A percentile compares a stretch with the other conserved stretches of the same genome.
These are phyloP conservation scores for Aspergillus fijiensis DNA, from an alignment of 2,329 filamentous ascomycete species.

Conservation along the genomic window DNA sequence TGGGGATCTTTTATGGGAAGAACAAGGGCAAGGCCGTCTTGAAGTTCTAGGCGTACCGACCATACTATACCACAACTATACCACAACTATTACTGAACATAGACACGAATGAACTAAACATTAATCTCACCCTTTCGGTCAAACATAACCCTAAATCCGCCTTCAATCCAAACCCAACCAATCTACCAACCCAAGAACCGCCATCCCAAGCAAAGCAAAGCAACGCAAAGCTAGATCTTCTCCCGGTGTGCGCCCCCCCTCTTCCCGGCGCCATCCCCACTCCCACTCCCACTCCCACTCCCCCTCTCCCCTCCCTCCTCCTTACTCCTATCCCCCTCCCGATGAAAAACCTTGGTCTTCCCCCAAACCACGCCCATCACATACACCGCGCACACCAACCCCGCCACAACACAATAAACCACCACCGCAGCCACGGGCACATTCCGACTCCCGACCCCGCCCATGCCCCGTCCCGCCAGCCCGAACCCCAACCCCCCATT, in stretches of 20 bases:
- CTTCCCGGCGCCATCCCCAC: too few relatives aligned
- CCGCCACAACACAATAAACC: slow-evolving; percentile 15
- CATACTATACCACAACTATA: too few relatives aligned
- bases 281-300: too few relatives aligned
- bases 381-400: slow-evolving; percentile 8
- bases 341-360: background rate
- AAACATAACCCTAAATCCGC: too few relatives aligned
- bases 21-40: slow-evolving; percentile 86
- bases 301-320: background rate
- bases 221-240: background rate
- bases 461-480: slow-evolving; percentile 34
- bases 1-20: slow-evolving; percentile 72
- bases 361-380: background rate
- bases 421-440: slow-evolving; percentile 11
- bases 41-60: slow-evolving; percentile 54
- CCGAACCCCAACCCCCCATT: slow-evolving; percentile 58
- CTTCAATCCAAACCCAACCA: background rate
- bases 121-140: too few relatives aligned
- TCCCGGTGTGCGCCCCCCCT: background rate
- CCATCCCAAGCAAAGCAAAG: too few relatives aligned
- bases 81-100: background rate
- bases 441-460: slow-evolving; percentile 14
- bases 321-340: background rate
- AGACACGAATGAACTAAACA: background rate
- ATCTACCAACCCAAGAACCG: background rate